Conservation (phyloP, 306 rosid species). For the Rosa multiflora region DNA sequence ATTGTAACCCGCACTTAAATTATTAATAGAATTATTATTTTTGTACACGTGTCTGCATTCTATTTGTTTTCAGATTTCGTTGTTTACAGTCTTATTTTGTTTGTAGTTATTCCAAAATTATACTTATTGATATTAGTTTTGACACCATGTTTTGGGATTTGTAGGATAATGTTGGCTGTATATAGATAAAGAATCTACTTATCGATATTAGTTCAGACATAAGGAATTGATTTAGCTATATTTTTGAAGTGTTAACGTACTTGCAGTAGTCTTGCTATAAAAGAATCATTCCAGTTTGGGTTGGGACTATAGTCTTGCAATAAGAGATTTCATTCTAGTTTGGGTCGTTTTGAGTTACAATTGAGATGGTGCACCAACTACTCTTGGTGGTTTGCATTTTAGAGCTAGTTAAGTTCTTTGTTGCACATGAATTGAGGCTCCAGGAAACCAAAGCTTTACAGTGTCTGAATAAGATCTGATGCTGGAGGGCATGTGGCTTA, state of each 20-base stretch:
- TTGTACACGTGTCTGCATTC: no score
- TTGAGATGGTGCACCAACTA: no score
- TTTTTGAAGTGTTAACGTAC: no score
- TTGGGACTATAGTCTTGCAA: neutral
- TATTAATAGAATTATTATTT: no score
- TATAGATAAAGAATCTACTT: neutral
- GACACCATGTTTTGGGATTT: neutral
- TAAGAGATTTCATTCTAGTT: neutral
- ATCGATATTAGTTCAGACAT: no score
- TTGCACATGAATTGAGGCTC: neutral
- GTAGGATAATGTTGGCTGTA: neutral
- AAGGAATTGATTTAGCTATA: no score
- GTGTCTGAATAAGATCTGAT: neutral
- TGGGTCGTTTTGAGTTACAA: neutral
- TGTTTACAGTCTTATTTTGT: no score
- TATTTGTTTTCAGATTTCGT: no score
- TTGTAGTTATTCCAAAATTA: neutral
- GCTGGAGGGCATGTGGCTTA: neutral
- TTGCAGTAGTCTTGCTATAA: no score
- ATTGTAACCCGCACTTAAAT: no score
- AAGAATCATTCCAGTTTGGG: neutral
- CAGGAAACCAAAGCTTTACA: neutral
- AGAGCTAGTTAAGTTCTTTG: neutral
- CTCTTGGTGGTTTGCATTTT: neutral
- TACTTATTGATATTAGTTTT: neutral